Conservation (phyloP, 1,284 basidiomycete genomes). For the Polyporus tsugae region DNA sequence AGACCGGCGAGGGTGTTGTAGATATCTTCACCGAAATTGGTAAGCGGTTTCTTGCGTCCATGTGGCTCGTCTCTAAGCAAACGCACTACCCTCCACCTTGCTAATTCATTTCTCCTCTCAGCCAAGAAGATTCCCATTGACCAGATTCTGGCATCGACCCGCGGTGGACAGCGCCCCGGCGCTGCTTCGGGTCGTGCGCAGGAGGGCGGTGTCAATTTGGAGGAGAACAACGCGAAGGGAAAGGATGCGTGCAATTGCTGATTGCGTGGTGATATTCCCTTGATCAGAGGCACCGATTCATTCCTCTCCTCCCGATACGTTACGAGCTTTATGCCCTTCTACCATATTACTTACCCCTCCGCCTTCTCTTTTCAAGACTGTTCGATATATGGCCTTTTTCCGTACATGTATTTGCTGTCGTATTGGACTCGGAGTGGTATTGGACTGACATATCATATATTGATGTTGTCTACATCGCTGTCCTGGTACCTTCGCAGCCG, state of each 20-base stretch:
- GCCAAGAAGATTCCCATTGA: constrained; percentile 98
- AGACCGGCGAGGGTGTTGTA: constrained; percentile 96
- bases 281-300: constrained; percentile 19
- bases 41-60: constrained; percentile 48
- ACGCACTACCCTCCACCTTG: constrained; percentile 21
- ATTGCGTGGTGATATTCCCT: constrained; percentile 23
- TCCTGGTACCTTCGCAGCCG: background rate
- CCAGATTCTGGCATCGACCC: constrained; percentile 84
- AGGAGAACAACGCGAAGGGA: constrained; percentile 70
- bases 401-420: constrained; percentile 47
- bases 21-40: constrained; percentile 99
- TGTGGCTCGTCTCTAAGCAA: constrained; percentile 10
- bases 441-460: constrained; percentile 34
- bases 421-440: constrained; percentile 40
- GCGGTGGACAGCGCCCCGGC: constrained; percentile 69
- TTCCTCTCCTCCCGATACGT: constrained; percentile 25
- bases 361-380: constrained; percentile 37
- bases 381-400: constrained; percentile 44
- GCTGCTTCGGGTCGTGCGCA: constrained; percentile 61
- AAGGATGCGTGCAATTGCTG: constrained; percentile 85
- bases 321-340: constrained; percentile 35
- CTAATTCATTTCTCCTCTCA: constrained; percentile 42
- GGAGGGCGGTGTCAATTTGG: constrained; percentile 77
- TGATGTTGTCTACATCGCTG: constrained; percentile 28
- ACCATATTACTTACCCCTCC: constrained; percentile 34